Conservation (phyloP, 805 yeast genomes). For the Candida lessepsii region DNA sequence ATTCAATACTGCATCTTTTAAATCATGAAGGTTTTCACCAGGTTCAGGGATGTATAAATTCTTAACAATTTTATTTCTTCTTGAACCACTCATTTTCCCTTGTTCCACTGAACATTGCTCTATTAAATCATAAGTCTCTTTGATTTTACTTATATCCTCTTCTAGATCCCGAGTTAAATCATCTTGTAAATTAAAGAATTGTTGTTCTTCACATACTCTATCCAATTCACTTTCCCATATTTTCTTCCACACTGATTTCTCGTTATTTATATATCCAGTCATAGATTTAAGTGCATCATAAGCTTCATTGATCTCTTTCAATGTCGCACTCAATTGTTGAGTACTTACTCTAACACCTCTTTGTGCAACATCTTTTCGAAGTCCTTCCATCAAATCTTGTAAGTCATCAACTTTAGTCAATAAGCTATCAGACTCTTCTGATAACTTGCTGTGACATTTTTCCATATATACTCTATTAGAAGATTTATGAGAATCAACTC, state of each 20-base stretch:
- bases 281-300: slow-evolving; percentile 50
- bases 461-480: slow-evolving; percentile 65
- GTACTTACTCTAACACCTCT: slow-evolving; percentile 82
- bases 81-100: slow-evolving; percentile 53
- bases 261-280: slow-evolving; percentile 61
- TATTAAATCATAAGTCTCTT: slow-evolving; percentile 78
- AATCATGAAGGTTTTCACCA: slow-evolving; percentile 54
- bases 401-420: slow-evolving; percentile 84
- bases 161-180: slow-evolving; percentile 75
- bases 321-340: slow-evolving; percentile 65
- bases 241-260: slow-evolving; percentile 82
- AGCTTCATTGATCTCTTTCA: slow-evolving; percentile 63
- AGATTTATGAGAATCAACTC: slow-evolving; percentile 36
- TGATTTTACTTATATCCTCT: slow-evolving; percentile 78
- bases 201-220: slow-evolving; percentile 90
- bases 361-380: slow-evolving; percentile 87
- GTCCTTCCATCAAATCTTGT: slow-evolving; percentile 86
- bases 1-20: slow-evolving; percentile 73
- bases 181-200: slow-evolving; percentile 85
- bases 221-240: slow-evolving; percentile 92
- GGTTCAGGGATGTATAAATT: slow-evolving; percentile 54
- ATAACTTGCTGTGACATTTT: slow-evolving; percentile 66
- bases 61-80: slow-evolving; percentile 37
- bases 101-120: slow-evolving; percentile 81
- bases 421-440: slow-evolving; percentile 71